These are phyloP conservation scores for Heteromeles arbutifolia DNA, from an alignment of 306 rosid species.

Conservation along the genomic window DNA sequence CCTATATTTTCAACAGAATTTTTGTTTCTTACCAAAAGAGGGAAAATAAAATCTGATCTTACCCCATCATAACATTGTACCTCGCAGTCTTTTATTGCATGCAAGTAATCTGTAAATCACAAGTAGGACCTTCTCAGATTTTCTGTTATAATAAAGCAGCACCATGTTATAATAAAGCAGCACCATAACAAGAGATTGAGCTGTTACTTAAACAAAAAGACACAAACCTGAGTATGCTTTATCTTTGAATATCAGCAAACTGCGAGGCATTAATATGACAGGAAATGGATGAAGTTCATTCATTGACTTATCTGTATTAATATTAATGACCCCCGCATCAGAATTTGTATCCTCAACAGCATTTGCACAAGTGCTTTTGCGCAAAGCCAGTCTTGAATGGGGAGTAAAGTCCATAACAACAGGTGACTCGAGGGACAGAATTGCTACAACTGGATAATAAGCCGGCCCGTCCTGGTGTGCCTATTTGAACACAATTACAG, in stretches of 20 bases:
- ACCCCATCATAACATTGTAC: conserved; percentile 60
- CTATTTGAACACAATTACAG: conserved; percentile 31
- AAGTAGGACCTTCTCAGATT: conserved; percentile 6
- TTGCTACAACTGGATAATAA: conserved; percentile 84
- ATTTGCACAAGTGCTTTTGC: conserved; percentile 9
- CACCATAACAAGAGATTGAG: neutral
- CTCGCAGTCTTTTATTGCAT: conserved; percentile 54
- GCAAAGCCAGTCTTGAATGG: conserved; percentile 56
- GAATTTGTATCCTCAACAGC: conserved; percentile 21
- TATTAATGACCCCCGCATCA: conserved; percentile 24
- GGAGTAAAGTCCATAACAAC: conserved; percentile 87
- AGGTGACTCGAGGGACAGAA: conserved; percentile 81
- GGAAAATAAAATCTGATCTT: conserved; percentile 1
- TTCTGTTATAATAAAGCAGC: neutral
- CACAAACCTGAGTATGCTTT: conserved; percentile 67
- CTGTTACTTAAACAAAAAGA: neutral
- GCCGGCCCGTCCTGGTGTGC: conserved; percentile 95
- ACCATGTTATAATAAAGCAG: neutral
- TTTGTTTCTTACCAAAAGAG: neutral
- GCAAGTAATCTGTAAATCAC: conserved; percentile 65
- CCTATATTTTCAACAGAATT: neutral
- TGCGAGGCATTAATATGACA: conserved; percentile 67
- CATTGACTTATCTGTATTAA: conserved; percentile 30
- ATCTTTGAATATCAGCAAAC: conserved; percentile 82
- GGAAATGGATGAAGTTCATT: conserved; percentile 50